Evolutionary conservation across 2,329 filamentous ascomycete species (phyloP), one percentile per base, ranked within the genome.

Genomic region (Sordariomycetes sp.): DNA sequence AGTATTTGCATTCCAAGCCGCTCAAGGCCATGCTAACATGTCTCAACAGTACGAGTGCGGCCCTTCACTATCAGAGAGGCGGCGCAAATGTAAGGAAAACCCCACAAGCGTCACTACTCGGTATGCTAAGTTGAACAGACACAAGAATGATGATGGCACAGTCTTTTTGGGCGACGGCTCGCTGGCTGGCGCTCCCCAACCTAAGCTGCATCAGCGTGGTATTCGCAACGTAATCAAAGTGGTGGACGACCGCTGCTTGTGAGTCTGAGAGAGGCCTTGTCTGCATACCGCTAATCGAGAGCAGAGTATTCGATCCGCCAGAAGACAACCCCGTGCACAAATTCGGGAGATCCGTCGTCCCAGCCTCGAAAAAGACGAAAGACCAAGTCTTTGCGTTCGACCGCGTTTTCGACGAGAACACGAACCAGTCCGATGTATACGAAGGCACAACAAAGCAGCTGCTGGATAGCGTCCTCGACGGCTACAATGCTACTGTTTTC

Each of bases 301-400:
- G 17, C 54, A 96, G 92, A 55, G 80, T 98, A 21, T 98, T 98
- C 57, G 92, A 98, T 48, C 92, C 92, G 7, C 92, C 92, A 27
- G 92, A 98, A 59, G 88, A 96, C 53, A 94, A 79, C 50, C 85
- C 88, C 1, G 79, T 96, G 8, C 86, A 94, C 40, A 82, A 82
- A 46, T 94, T 95, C 58, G 82, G 83, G 20, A 73, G 80, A 54
- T 86, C 82, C 3, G 81, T 93, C 9, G 74, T 94, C 8, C 80
- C 82, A 2, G 75, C 79, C 35, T 87, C 88, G 36, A 96, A 94
- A 61, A 83, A 87, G 46, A 85, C 92, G 50, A 98, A 98, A 56
- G 93, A 98, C 55, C 88, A 95, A 58, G 92, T 92, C 4, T 98
- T 98, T 49, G 88, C 82, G 33, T 98, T 98, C 62, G 92, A 98